Base-by-base conservation (phyloP, 305 asterid species). In the Solanum hybrid region DNA sequence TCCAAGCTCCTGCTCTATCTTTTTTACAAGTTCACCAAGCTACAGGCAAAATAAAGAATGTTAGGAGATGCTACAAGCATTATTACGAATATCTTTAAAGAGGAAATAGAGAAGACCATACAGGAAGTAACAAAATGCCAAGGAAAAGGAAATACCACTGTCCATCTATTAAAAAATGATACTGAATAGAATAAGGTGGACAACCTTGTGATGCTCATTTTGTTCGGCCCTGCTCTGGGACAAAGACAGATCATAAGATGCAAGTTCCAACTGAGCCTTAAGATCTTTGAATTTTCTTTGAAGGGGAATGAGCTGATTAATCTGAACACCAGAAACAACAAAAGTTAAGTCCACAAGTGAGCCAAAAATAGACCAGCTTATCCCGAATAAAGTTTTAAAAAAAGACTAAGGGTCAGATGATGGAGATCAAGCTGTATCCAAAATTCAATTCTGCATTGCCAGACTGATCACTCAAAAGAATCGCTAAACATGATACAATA, bases 151-250 rank as follows among this genome's bases (percentile, higher is more conserved):
- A 84, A 51, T 29, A 11, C 29, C 31, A 22, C 88, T 51, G 22
- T 84, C 76, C 73, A 84, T 31, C 41, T 51, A 45, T 31, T 84
- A 51, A 57, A 51, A 41, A 31, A 51, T 20, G 31, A 31, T 17
- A 84, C 76, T 84, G 31, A 51, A 45, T 51, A 51, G 76, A 31
- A 87, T 73, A 85, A 87, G 75, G 91, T 86, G 90, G 33, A 45
- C 92, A 91, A 97, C 99, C 99, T 97, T 97, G 92, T 97, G 99
- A 93, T 97, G 98, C 94, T 96, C 99, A 90, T 95, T 96, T 90
- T 97, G 99, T 94, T 95, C 95, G n/a, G 98, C 98, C 94, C 99
- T 94, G 92, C 91, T 94, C 94, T 96, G 98, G 73, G 93, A 87
- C 91, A 97, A 95, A 34, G 97, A 94, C 89, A 97, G 98, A 90